Evolutionary conservation across 2,329 filamentous ascomycete species (phyloP), one percentile per base, ranked within the genome.

Genomic region (Nigrospora oryzae): DNA sequence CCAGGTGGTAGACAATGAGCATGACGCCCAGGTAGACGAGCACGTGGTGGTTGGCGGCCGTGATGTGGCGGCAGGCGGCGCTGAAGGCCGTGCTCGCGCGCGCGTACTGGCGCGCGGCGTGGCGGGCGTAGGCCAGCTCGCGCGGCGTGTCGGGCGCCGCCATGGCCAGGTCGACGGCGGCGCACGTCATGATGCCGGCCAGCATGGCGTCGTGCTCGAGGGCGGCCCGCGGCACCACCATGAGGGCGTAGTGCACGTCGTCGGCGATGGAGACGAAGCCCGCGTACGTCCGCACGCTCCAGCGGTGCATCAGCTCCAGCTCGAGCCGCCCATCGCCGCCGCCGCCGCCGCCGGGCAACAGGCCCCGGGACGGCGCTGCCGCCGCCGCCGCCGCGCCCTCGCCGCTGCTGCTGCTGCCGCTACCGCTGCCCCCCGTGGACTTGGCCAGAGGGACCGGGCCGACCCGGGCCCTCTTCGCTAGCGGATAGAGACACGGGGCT

Each of bases 231-330:
- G 41, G 41, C 14, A 43, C 8, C 17, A 43, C 35, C 31, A 23
- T 23, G 31, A 13, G 19, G 8, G 10, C 14, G 19, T 43, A 43
- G 35, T 36, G 28, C n/a, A 23, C 42, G 11, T 38, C 42, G 28
- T 43, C 42, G 5, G 36, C 23, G 13, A 43, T 23, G 7, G 35
- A 13, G 42, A 37, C 28, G 13, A 38, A 37, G 3, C 41, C 41
- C 2, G 32, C 36, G 13, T 43, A 43, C 7, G 41, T 43, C 17
- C 33, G 5, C 12, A 33, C 36, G 10, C 17, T 35, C 42, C 42
- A 43, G 13, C 42, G 28, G 16, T 43, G 42, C 42, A 43, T 43
- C 11, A 43, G 42, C 35, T 43, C 42, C 11, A 43, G 16, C 36
- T 43, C 42, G 5, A 43, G 42, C 28, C 32, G 23, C 36, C 36